Evolutionary conservation across 2,329 filamentous ascomycete genomes (phyloP).

Genomic region (Talaromyces atroroseus): DNA sequence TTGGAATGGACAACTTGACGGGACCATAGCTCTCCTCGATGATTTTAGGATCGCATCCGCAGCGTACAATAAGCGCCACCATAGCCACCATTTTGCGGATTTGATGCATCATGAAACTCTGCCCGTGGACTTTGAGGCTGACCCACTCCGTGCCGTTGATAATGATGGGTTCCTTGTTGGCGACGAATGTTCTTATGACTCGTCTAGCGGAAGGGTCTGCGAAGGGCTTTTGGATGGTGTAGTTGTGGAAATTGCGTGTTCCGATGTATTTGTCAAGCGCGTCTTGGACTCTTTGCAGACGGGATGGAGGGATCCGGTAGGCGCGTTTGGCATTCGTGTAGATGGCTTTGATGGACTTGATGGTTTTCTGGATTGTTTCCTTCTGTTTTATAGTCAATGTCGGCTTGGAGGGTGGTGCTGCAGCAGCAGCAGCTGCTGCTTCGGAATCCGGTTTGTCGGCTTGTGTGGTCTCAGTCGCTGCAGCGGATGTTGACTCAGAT

Average conservation of each 20-base stretch:
- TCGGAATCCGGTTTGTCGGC: neutral
- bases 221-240: constrained; percentile 82
- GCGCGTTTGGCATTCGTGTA: constrained; percentile 77
- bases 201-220: constrained; percentile 80
- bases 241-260: constrained; percentile 94
- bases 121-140: constrained; percentile 89
- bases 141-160: constrained; percentile 94
- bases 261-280: constrained; percentile 72
- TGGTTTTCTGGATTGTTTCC: constrained; percentile 56
- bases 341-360: constrained; percentile 71
- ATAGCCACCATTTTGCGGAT: constrained; percentile 99
- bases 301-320: constrained; percentile 71
- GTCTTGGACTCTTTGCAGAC: constrained; percentile 69
- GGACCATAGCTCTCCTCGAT: constrained; percentile 69
- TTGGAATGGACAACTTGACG: constrained; percentile 79
- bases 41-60: constrained; percentile 66
- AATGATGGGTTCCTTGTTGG: constrained; percentile 68
- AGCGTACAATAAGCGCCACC: constrained; percentile 76
- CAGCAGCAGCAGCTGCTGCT: no score
- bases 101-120: constrained; percentile 99
- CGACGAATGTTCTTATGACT: constrained; percentile 85
- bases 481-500: neutral
- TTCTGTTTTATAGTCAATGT: constrained; percentile 24
- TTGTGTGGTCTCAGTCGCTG: neutral
- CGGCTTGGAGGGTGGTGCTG: constrained; percentile 3